These are phyloP conservation scores for Metschnikowia hibisci DNA, from an alignment of 805 yeast genomes.

Conservation along the genomic window DNA sequence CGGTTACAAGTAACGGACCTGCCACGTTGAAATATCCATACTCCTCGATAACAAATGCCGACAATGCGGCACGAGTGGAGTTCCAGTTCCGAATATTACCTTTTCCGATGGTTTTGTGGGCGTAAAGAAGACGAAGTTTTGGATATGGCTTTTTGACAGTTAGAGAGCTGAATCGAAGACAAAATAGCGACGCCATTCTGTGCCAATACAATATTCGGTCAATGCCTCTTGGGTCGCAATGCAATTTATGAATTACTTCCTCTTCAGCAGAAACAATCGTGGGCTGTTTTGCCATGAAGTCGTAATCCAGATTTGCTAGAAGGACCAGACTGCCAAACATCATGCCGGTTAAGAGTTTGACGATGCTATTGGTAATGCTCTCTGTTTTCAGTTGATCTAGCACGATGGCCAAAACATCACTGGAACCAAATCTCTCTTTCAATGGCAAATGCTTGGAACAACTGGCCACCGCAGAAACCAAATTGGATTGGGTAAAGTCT, in stretches of 20 bases:
- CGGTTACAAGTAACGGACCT: constrained; percentile 60
- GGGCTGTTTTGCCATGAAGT: constrained; percentile 12
- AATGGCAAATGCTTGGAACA: constrained; percentile 45
- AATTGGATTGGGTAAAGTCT: constrained; percentile 47
- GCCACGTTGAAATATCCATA: constrained; percentile 40
- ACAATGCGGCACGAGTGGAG: constrained; percentile 41
- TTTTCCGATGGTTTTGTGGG: constrained; percentile 26
- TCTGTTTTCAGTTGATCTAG: constrained; percentile 21
- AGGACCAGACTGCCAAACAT: constrained; percentile 28
- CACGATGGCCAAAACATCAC: constrained; percentile 23
- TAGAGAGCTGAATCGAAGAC: constrained; percentile 44
- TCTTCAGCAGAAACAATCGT: constrained; percentile 10
- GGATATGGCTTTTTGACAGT: constrained; percentile 14
- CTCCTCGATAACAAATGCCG: constrained; percentile 52
- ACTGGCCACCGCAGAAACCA: constrained; percentile 53
- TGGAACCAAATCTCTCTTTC: constrained; percentile 29
- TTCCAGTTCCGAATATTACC: constrained; percentile 32
- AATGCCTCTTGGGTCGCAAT: constrained; percentile 10
- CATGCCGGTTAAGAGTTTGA: constrained; percentile 39
- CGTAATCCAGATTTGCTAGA: constrained; percentile 16
- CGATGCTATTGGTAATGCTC: constrained; percentile 26
- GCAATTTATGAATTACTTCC: constrained; percentile 19
- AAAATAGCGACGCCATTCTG: constrained; percentile 42
- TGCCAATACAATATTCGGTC: constrained; percentile 28
- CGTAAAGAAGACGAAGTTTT: constrained; percentile 40